Evolutionary conservation across 768 basidiomycete species (phyloP), one percentile per base, ranked within the genome.

Genomic region (Tremella mesenterica): DNA sequence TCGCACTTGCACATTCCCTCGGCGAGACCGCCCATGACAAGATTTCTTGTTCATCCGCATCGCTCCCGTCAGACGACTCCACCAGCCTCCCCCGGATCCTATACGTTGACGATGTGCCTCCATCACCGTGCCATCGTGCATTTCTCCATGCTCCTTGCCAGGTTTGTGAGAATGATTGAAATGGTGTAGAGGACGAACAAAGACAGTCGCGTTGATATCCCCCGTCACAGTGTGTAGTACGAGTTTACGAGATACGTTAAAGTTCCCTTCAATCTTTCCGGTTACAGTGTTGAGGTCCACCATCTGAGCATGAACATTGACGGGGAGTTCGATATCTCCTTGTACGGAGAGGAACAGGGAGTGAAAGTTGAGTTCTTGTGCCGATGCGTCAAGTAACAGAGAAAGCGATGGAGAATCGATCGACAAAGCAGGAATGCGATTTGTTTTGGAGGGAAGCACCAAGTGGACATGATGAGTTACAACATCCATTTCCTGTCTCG

Each of bases 151-250:
- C 33, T 57, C 48, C 28, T 59, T 28, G 14, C 56, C 34, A 8
- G 45, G 28, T n/a, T 58, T 26, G 54, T 52, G 50, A 14, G 45
- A 16, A 20, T 53, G 21, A 8, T 14, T 26, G 47, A 3, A 16
- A n/a, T 50, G 36, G 53, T 47, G 45, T 18, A 44, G 45, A 30
- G 55, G 55, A 0, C 47, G 2, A 4, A 67, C 65, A 41, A 46
- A 39, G 16, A 69, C 59, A n/a, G 53, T 44, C 3, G 62, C 67
- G 27, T 61, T 54, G 39, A 69, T 61, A 44, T 69, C 56, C 3
- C 65, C 65, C 47, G 61, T 57, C 14, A 63, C 34, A 8, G 67
- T 61, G 20, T 44, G 20, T 38, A 69, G 48, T 12, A 57, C 48
- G 27, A 65, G 34, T 4, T 21, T 49, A 9, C 51, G 43, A 3